phyloP scores from a whole-genome alignment of 129 eudicot genomes.

The Flaveria ramosissima region DNA sequence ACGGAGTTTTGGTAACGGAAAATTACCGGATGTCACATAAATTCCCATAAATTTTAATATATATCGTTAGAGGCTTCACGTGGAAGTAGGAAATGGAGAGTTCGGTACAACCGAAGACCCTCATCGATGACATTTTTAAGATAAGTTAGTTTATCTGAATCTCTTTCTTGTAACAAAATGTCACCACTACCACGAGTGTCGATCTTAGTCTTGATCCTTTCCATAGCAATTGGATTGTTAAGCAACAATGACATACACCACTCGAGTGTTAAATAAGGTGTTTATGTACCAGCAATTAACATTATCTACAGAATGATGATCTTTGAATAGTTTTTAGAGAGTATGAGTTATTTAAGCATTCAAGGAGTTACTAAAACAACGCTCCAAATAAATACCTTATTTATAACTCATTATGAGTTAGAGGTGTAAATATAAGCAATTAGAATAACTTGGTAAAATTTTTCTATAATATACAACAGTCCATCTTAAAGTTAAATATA shows the following conservation, averaged over 20 bases:
- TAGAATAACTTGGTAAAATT: too few relatives aligned
- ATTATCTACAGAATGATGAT: not conserved
- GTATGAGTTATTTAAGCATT: too few relatives aligned
- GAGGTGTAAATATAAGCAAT: too few relatives aligned
- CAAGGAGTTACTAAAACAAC: too few relatives aligned
- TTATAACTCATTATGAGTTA: too few relatives aligned
- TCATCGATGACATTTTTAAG: not conserved
- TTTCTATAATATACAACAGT: too few relatives aligned
- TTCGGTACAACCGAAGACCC: not conserved
- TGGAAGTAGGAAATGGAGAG: not conserved
- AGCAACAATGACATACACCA: constrained; percentile 35
- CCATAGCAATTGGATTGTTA: constrained; percentile 31
- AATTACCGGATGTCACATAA: too few relatives aligned
- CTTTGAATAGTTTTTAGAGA: too few relatives aligned
- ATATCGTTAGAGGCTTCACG: constrained; percentile 28
- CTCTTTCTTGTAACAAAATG: not conserved
- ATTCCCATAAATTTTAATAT: constrained; percentile 18
- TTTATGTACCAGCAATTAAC: not conserved
- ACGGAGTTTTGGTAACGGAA: too few relatives aligned
- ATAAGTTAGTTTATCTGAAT: not conserved
- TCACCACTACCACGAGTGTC: not conserved
- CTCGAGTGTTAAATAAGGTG: constrained; percentile 38
- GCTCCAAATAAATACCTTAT: too few relatives aligned
- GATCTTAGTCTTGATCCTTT: constrained; percentile 8
- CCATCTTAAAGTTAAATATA: too few relatives aligned